Evolutionary conservation across 2,329 filamentous ascomycete genomes (phyloP).

Genomic region (Fusarium abutilonis): DNA sequence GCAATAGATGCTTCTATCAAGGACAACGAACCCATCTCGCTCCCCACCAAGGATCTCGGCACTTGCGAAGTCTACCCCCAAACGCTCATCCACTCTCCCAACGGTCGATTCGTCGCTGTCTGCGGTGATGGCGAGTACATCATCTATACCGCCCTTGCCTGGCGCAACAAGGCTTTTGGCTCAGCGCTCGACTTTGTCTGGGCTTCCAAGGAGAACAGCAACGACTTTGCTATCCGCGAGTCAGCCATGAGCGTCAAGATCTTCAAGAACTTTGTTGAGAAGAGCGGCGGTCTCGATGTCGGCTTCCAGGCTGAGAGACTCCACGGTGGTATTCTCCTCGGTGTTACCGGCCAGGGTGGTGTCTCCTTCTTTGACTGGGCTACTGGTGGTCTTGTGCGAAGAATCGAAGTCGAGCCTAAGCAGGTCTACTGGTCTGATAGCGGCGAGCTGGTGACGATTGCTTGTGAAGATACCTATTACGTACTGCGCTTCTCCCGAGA

Average conservation of each 20-base stretch:
- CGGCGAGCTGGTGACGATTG: conserved; percentile 90
- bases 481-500: conserved; percentile 92
- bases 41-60: conserved; percentile 93
- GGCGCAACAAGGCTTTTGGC: conserved; percentile 97
- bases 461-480: conserved; percentile 95
- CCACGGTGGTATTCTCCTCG: conserved; percentile 86
- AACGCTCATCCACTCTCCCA: conserved; percentile 93
- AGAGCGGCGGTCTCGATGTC: conserved; percentile 86
- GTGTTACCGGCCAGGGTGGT: conserved; percentile 93
- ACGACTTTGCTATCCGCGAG: conserved; percentile 97
- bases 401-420: conserved; percentile 83
- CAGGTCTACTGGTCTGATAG: conserved; percentile 96
- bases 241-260: conserved; percentile 94
- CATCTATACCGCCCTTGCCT: conserved; percentile 95
- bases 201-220: conserved; percentile 97
- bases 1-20: conserved; percentile 77
- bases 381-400: conserved; percentile 84
- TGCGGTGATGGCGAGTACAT: conserved; percentile 99
- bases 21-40: conserved; percentile 85
- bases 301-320: conserved; percentile 95
- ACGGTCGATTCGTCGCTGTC: conserved; percentile 81
- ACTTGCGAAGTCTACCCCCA: conserved; percentile 97
- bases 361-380: conserved; percentile 98
- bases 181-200: conserved; percentile 96
- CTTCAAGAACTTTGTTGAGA: conserved; percentile 97